Percentiles rank a stretch among this genome's conserved stretches.
Evolutionary conservation across 1,284 basidiomycete genomes (phyloP).

Genomic region (Heterobasidion annosum): DNA sequence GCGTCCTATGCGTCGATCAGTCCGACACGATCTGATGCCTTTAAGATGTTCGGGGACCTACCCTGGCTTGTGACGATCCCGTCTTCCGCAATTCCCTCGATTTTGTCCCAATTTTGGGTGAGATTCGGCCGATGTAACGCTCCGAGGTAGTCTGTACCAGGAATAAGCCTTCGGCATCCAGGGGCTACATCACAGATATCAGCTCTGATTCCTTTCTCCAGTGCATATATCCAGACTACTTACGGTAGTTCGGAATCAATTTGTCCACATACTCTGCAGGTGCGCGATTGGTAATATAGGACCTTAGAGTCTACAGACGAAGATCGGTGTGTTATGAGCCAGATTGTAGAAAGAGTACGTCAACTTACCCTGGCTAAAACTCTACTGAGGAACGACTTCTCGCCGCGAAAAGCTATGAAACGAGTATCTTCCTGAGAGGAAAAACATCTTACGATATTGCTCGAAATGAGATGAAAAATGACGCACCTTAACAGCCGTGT

Average conservation of each 20-base stretch:
- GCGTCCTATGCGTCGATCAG: slow-evolving; percentile 13
- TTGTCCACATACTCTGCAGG: slow-evolving; percentile 30
- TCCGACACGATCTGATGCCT: neutral
- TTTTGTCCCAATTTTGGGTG: slow-evolving; percentile 27
- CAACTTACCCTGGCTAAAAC: neutral
- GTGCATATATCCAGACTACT: slow-evolving; percentile 6
- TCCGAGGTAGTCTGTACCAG: slow-evolving; percentile 29
- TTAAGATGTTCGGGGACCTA: neutral
- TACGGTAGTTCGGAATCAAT: slow-evolving; percentile 35
- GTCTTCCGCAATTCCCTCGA: slow-evolving; percentile 24
- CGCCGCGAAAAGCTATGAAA: slow-evolving; percentile 1
- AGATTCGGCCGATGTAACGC: slow-evolving; percentile 32
- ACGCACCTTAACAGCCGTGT: slow-evolving; percentile 21
- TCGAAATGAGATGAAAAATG: neutral
- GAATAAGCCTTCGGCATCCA: slow-evolving; percentile 28
- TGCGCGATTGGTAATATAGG: slow-evolving; percentile 25
- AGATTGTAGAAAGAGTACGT: neutral
- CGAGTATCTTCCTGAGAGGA: slow-evolving; percentile 1
- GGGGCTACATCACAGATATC: slow-evolving; percentile 14
- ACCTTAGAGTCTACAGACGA: slow-evolving; percentile 14
- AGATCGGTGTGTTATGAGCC: neutral
- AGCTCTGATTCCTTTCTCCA: neutral
- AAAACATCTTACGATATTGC: neutral
- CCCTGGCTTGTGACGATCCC: slow-evolving; percentile 29
- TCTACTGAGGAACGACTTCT: slow-evolving; percentile 2